Percentiles rank a stretch among this genome's conserved stretches.
Conservation (phyloP, 805 yeast genomes). For the Candida morakotiae region DNA sequence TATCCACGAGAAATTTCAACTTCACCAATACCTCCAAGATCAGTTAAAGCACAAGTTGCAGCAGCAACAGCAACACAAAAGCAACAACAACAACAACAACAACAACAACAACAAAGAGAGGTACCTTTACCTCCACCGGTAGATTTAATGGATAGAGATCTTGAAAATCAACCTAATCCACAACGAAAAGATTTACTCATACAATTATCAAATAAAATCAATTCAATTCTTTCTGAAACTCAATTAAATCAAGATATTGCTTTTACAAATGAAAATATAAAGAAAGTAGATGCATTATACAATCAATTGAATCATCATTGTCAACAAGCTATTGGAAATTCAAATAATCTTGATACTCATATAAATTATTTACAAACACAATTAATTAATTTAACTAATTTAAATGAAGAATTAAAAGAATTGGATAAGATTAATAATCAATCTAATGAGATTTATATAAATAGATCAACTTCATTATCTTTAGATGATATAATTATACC, state of each 20-base stretch:
- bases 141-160: slow-evolving; percentile 18
- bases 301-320: slow-evolving; percentile 31
- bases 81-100: too few species aligned
- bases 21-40: neutral
- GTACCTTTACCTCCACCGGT: neutral
- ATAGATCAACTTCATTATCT: slow-evolving; percentile 11
- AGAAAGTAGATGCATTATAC: slow-evolving; percentile 24
- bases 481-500: slow-evolving; percentile 36
- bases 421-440: slow-evolving; percentile 22
- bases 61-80: neutral
- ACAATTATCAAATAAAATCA: slow-evolving; percentile 15
- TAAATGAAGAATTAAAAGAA: slow-evolving; percentile 22
- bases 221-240: slow-evolving; percentile 12
- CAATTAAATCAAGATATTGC: slow-evolving; percentile 13
- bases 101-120: too few species aligned
- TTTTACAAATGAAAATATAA: slow-evolving; percentile 11
- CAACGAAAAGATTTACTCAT: slow-evolving; percentile 9
- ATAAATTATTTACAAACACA: slow-evolving; percentile 24
- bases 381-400: slow-evolving; percentile 15
- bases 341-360: slow-evolving; percentile 26
- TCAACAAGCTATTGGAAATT: slow-evolving; percentile 34
- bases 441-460: slow-evolving; percentile 15
- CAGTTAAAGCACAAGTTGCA: slow-evolving; percentile 1
- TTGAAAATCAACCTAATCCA: neutral
- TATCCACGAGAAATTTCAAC: slow-evolving; percentile 2